Evolutionary conservation across 371 early-diverging fungal species (phyloP), one percentile per base, ranked within the genome.

Genomic region (Enteropsectra breve): DNA sequence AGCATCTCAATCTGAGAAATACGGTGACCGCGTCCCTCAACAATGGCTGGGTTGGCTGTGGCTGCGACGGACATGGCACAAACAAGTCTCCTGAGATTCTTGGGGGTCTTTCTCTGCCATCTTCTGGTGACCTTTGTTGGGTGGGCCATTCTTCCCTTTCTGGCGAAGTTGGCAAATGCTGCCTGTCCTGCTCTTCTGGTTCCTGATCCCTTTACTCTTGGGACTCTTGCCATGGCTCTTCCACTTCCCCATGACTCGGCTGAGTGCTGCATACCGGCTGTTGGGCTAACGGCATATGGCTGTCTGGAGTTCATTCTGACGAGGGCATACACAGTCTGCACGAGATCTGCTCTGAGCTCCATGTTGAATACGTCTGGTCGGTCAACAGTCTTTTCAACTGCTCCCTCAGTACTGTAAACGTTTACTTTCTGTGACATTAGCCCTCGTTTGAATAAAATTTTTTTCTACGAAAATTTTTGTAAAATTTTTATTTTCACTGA

Each of bases 81-180:
- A 54, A 94, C 97, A 84, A 86, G 92, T 82, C 95, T 89, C 87
- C 88, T 90, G 84, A 91, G 88, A 88, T 90, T 92, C 78, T 86
- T 80, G 88, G 89, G 91, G 82, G 88, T 88, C 87, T 94, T 92
- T 80, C 92, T 84, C 84, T 94, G 90, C 98, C 98, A 97, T 87
- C 91, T 93, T 86, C 97, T 87, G 88, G 90, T 92, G 82, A 88
- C 87, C 86, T 91, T 97, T 84, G 94, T 98, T 53, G 98, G 98
- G 76, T 94, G 92, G 80, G 95, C 96, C 95, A 96, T 95, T 80
- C 96, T 89, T 83, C 98, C 98, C 78, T 90, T 90, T 83, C 94
- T 88, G 85, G 93, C 92, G 91, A 94, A 93, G 88, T 94, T 95
- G 77, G 95, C 96, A 84, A 94, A 96, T 69, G 98, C 97, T 79